Percentiles rank a stretch among this genome's conserved stretches.
These are phyloP conservation scores for Talaromyces sp. DNA, from an alignment of 2,329 filamentous ascomycete species.

Conservation along the genomic window DNA sequence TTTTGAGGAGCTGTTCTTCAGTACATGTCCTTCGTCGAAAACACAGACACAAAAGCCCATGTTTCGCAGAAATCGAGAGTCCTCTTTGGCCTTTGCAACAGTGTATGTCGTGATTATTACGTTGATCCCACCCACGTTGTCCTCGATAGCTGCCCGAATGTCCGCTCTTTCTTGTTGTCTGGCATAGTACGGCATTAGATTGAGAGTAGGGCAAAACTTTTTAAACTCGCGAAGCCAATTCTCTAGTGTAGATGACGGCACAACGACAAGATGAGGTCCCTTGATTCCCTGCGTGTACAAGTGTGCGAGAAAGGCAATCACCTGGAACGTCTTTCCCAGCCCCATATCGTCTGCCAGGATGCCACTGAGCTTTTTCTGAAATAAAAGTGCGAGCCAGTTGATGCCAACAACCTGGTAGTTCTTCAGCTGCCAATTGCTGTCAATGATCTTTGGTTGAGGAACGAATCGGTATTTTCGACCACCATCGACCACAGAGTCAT, in stretches of 20 bases:
- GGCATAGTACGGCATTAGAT: slow-evolving; percentile 68
- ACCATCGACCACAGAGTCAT: slow-evolving; percentile 28
- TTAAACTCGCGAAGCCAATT: slow-evolving; percentile 93
- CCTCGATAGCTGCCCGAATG: slow-evolving; percentile 61
- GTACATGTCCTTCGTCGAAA: slow-evolving; percentile 89
- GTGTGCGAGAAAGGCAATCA: slow-evolving; percentile 85
- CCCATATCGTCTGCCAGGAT: slow-evolving; percentile 98
- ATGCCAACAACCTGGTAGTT: slow-evolving; percentile 91
- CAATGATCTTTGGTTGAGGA: slow-evolving; percentile 72
- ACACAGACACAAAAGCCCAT: slow-evolving; percentile 59
- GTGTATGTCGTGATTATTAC: slow-evolving; percentile 69
- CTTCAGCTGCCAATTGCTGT: slow-evolving; percentile 70
- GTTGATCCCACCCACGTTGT: slow-evolving; percentile 59
- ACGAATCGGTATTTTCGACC: slow-evolving; percentile 42
- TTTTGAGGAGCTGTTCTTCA: slow-evolving; percentile 82
- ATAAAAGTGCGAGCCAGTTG: slow-evolving; percentile 88
- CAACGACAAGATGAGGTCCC: slow-evolving; percentile 79
- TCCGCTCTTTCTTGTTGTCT: slow-evolving; percentile 59
- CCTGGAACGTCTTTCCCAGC: slow-evolving; percentile 91
- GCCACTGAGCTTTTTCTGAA: slow-evolving; percentile 71
- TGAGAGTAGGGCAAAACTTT: slow-evolving; percentile 72
- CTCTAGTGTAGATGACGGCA: slow-evolving; percentile 87
- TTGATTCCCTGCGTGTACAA: slow-evolving; percentile 62
- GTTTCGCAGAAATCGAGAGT: slow-evolving; percentile 58
- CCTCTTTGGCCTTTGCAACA: slow-evolving; percentile 55